These are phyloP conservation scores for Dothistroma septosporum DNA, from an alignment of 2,329 filamentous ascomycete species.

Conservation along the genomic window DNA sequence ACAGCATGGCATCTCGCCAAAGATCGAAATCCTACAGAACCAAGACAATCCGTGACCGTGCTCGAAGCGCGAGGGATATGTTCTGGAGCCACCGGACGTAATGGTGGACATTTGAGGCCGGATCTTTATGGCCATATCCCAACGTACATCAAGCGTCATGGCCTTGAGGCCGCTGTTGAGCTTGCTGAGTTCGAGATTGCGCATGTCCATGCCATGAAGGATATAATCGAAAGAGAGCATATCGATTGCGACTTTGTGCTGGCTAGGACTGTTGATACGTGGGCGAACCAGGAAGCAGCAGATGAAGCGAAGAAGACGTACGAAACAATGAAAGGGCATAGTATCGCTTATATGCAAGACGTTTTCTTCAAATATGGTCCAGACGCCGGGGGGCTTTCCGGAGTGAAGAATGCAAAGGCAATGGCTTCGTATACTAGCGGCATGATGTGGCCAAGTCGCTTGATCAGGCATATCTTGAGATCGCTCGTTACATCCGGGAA, in stretches of 20 bases:
- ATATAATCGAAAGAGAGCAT: constrained; percentile 32
- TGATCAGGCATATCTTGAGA: constrained; percentile 67
- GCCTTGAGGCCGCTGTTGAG: constrained; percentile 27
- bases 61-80: constrained; percentile 17
- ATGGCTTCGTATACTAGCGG: constrained; percentile 50
- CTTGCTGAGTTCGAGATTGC: constrained; percentile 29
- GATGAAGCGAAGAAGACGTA: constrained; percentile 32
- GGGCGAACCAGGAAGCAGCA: constrained; percentile 32
- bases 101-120: constrained; percentile 35
- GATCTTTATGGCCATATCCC: constrained; percentile 40
- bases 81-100: constrained; percentile 10
- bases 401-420: constrained; percentile 34
- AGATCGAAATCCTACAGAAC: constrained; percentile 4
- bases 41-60: constrained; percentile 8
- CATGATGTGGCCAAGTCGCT: constrained; percentile 74
- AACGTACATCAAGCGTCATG: constrained; percentile 24
- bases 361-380: constrained; percentile 21
- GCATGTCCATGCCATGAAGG: constrained; percentile 32
- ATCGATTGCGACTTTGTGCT: constrained; percentile 44
- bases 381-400: constrained; percentile 23
- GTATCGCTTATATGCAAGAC: constrained; percentile 29
- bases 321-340: constrained; percentile 28
- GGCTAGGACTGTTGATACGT: constrained; percentile 37
- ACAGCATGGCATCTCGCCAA: constrained; percentile 14
- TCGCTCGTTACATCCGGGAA: constrained; percentile 46